Percentiles rank a stretch among this genome's conserved stretches.
These are phyloP conservation scores for Elaeis guineensis DNA, from an alignment of 176 grass and related monocot species.

Conservation along the genomic window DNA sequence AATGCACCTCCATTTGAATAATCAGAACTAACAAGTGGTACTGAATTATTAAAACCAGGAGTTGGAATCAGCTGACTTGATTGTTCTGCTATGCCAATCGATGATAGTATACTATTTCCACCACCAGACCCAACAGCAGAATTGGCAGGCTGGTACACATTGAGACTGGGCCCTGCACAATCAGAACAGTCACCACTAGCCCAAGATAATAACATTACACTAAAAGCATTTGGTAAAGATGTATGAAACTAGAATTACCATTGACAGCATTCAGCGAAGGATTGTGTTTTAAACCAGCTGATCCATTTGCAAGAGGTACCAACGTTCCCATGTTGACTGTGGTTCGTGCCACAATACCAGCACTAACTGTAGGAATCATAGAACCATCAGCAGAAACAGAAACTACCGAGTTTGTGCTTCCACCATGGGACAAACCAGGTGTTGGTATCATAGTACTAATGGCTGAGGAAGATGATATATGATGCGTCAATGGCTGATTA, in stretches of 20 bases:
- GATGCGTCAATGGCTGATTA: conserved; percentile 10
- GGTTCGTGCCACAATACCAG: conserved; percentile 52
- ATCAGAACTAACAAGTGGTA: conserved; percentile 47
- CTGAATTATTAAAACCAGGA: conserved; percentile 73
- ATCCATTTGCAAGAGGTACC: conserved; percentile 28
- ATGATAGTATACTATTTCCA: conserved; percentile 46
- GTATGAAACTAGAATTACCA: conserved; percentile 5
- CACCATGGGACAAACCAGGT: conserved; percentile 62
- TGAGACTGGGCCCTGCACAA: conserved; percentile 47
- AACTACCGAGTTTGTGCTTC: conserved; percentile 42
- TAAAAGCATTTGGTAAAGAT: neutral
- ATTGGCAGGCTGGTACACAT: conserved; percentile 54
- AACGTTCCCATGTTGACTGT: conserved; percentile 34
- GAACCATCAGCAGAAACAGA: conserved; percentile 49
- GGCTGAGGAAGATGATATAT: conserved; percentile 51
- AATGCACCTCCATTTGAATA: conserved; percentile 79
- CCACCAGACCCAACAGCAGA: conserved; percentile 39
- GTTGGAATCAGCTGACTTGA: conserved; percentile 86
- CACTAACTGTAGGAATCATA: conserved; percentile 31
- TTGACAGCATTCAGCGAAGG: conserved; percentile 4
- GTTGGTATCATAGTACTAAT: conserved; percentile 90
- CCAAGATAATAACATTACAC: neutral
- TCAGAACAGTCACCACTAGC: conserved; percentile 23
- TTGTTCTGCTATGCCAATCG: conserved; percentile 57
- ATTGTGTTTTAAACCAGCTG: conserved; percentile 17